Evolutionary conservation across 331 rosid species (phyloP), one percentile per base, ranked within the genome.

Genomic region (Malus hybrid): DNA sequence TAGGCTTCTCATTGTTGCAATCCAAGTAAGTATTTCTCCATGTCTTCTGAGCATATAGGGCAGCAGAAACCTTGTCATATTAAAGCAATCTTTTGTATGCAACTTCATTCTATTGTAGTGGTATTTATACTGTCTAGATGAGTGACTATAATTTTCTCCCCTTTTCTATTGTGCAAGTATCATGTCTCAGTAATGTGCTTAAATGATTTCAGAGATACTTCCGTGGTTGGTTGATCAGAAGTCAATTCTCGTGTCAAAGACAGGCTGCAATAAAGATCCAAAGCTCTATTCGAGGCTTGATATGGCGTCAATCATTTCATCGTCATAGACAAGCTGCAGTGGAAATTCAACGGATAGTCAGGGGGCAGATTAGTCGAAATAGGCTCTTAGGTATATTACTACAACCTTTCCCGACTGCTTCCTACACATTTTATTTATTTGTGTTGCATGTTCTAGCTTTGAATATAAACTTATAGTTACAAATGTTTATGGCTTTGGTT

Each of bases 201-300:
- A 10, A 76, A 75, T 68, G 24, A 79, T 67, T 82, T 42, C 82
- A 93, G 97, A 91, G 88, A 68, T 76, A 78, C 78, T 93, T 78
- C 71, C 95, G 92, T 44, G 82, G 93, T 80, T 87, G 89, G 95
- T 79, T 89, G 74, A 86, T 71, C 68, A 83, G 84, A 79, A 89
- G 78, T 60, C 73, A 87, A 34, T 85, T 86, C 77, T 66, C 79
- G 72, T 64, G 85, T 70, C 91, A 70, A 80, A 82, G 83, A 85
- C 82, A 75, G 7, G 90, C 93, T 74, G 84, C 69, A 26, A 66
- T 87, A 75, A 87, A 85, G 81, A 77, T 94, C 58, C 97, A 91
- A 77, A 81, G 89, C 70, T 78, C 81, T 46, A 55, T 83, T 50
- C 85, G 88, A 66, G 77, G 90, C 60, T 24, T 82, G 80, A 83